Evolutionary conservation across 2,329 filamentous ascomycete species (phyloP).

Genomic region (Cladosporium sp.): DNA sequence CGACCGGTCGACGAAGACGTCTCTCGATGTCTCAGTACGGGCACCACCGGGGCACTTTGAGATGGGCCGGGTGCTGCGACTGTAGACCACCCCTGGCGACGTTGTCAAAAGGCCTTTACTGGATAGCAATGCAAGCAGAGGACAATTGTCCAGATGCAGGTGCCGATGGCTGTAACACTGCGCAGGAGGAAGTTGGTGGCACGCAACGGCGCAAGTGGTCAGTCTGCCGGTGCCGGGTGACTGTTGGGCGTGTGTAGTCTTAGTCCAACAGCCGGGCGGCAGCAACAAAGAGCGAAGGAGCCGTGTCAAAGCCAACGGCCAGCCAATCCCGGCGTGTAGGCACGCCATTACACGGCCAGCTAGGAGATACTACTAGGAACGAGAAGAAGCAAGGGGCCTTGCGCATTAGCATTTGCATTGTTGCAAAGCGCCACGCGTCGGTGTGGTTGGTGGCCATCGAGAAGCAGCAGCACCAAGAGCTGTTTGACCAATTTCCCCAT

Average conservation of each 20-base stretch:
- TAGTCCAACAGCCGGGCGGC: conserved; percentile 13
- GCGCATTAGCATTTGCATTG: background rate
- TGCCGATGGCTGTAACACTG: conserved; percentile 12
- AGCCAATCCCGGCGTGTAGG: conserved; percentile 9
- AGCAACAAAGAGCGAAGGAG: conserved; percentile 11
- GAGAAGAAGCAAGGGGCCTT: conserved; percentile 17
- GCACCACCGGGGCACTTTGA: background rate
- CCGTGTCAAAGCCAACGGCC: background rate
- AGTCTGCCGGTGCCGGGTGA: conserved; percentile 14
- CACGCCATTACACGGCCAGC: background rate
- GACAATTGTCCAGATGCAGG: conserved; percentile 10
- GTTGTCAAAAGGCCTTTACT: background rate
- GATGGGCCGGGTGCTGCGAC: background rate
- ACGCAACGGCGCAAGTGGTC: conserved; percentile 9
- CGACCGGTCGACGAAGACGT: conserved; percentile 10
- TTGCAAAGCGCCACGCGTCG: conserved; percentile 16
- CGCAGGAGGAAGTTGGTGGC: background rate
- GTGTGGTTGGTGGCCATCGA: background rate
- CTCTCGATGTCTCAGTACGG: conserved; percentile 14
- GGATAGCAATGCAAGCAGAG: background rate
- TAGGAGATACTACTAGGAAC: conserved; percentile 2
- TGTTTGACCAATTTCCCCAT: conserved; percentile 5
- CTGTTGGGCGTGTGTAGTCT: background rate
- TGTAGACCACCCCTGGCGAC: background rate
- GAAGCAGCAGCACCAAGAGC: background rate